Percentiles rank a stretch among this genome's conserved stretches.
Conservation (phyloP, 169 alveolate genomes). For the Cryptosporidium parvum region DNA sequence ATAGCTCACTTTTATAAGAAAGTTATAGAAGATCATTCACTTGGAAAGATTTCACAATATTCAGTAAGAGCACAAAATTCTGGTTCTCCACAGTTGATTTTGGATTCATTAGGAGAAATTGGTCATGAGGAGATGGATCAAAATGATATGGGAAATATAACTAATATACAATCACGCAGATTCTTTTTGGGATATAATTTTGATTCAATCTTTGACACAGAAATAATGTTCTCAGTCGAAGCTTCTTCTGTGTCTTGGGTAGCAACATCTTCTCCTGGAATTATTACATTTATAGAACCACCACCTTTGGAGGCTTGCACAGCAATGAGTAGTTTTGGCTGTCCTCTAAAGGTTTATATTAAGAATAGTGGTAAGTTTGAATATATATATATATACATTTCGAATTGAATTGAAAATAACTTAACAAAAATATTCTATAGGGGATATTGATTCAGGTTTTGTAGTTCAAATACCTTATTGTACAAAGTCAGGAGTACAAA, state of each 20-base stretch:
- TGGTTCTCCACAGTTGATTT: conserved; percentile 54
- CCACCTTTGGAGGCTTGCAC: conserved; percentile 65
- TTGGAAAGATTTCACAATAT: conserved; percentile 52
- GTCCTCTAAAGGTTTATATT: conserved; percentile 60
- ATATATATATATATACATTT: too few species aligned
- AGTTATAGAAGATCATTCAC: conserved; percentile 50
- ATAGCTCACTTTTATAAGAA: conserved; percentile 50
- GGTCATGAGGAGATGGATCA: not conserved
- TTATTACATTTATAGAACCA: conserved; percentile 70
- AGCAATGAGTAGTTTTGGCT: conserved; percentile 64
- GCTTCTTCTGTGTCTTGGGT: conserved; percentile 75
- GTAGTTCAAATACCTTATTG: conserved; percentile 72
- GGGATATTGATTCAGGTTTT: conserved; percentile 48
- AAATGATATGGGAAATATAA: conserved; percentile 1
- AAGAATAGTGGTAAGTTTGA: conserved; percentile 71
- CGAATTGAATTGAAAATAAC: not conserved
- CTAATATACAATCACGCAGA: conserved; percentile 23
- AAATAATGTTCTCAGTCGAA: conserved; percentile 74
- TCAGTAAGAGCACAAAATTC: conserved; percentile 57
- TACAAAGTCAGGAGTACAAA: conserved; percentile 34
- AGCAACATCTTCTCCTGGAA: conserved; percentile 73
- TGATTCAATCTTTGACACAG: conserved; percentile 71
- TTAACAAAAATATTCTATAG: not conserved
- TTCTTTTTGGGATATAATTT: conserved; percentile 66
- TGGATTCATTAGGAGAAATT: conserved; percentile 17